These are phyloP conservation scores for Pisolithus albus DNA, from an alignment of 768 basidiomycete species.

Conservation along the genomic window DNA sequence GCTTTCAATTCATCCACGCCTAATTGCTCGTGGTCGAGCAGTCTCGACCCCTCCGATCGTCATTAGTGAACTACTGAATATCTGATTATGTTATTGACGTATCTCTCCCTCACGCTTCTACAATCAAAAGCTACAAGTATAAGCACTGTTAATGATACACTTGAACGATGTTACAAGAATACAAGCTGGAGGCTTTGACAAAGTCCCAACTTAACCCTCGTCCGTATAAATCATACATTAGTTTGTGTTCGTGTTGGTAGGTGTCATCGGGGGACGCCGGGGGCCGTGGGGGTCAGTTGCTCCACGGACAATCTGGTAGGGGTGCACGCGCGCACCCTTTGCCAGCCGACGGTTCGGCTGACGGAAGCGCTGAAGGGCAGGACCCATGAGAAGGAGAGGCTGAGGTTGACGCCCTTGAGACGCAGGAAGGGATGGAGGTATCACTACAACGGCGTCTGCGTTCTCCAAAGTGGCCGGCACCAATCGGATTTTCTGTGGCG, in stretches of 20 bases:
- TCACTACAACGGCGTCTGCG: conserved; percentile 47
- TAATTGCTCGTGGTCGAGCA: no score
- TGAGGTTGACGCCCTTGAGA: conserved; percentile 12
- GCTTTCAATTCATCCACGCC: no score
- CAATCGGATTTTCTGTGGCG: conserved; percentile 32
- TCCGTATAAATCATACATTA: background rate
- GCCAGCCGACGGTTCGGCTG: conserved; percentile 34
- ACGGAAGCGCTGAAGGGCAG: conserved; percentile 41
- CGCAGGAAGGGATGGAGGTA: conserved; percentile 27
- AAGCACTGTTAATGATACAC: conserved; percentile 15
- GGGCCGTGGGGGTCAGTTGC: conserved; percentile 3
- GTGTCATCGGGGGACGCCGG: conserved; percentile 3
- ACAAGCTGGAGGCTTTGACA: no score
- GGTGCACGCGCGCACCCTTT: conserved; percentile 46
- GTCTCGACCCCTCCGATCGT: no score
- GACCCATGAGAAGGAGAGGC: conserved; percentile 45
- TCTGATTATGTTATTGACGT: no score
- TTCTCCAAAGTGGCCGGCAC: conserved; percentile 45
- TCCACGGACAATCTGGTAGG: conserved; percentile 43
- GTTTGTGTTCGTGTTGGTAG: background rate
- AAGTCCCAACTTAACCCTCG: background rate
- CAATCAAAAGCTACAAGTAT: no score
- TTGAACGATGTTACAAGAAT: background rate
- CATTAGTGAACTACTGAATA: no score
- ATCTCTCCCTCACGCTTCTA: no score